Evolutionary conservation across 1,284 basidiomycete species (phyloP).

Genomic region (Boletus mariae): DNA sequence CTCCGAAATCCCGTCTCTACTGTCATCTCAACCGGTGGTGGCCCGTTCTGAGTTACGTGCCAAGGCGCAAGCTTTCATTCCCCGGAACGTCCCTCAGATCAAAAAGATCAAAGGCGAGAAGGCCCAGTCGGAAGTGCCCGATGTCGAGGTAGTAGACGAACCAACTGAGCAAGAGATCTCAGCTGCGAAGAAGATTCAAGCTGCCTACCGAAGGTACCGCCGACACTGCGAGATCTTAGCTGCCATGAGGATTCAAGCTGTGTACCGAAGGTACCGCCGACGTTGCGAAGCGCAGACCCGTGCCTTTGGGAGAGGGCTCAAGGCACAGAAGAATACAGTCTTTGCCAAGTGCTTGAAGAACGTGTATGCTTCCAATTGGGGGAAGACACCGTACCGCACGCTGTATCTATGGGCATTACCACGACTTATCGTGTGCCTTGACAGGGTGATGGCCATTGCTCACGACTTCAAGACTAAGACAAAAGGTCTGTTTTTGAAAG

Average conservation of each 20-base stretch:
- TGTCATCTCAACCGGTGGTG: slow-evolving; percentile 15
- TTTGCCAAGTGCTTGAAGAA: slow-evolving; percentile 36
- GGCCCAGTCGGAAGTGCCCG: background rate
- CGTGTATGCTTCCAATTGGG: slow-evolving; percentile 35
- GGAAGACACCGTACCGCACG: slow-evolving; percentile 35
- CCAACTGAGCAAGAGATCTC: slow-evolving; percentile 19
- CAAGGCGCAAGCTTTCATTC: slow-evolving; percentile 16
- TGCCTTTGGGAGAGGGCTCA: slow-evolving; percentile 27
- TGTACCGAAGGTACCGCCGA: slow-evolving; percentile 25
- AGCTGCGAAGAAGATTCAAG: slow-evolving; percentile 21
- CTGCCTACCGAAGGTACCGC: no score
- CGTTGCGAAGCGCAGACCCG: slow-evolving; percentile 22
- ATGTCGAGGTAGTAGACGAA: no score
- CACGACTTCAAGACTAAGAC: slow-evolving; percentile 33
- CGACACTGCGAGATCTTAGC: no score
- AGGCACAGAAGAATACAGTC: slow-evolving; percentile 24
- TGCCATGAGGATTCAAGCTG: no score
- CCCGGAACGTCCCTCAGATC: slow-evolving; percentile 1
- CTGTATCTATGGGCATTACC: slow-evolving; percentile 51
- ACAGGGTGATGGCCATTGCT: slow-evolving; percentile 32
- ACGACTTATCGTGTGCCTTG: slow-evolving; percentile 44
- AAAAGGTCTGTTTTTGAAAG: slow-evolving; percentile 33
- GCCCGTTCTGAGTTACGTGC: slow-evolving; percentile 16
- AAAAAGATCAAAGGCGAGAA: background rate
- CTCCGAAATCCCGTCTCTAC: slow-evolving; percentile 20